Evolutionary conservation across 495 filamentous ascomycete genomes (phyloP).

Genomic region (Mytilinidion resinicola): DNA sequence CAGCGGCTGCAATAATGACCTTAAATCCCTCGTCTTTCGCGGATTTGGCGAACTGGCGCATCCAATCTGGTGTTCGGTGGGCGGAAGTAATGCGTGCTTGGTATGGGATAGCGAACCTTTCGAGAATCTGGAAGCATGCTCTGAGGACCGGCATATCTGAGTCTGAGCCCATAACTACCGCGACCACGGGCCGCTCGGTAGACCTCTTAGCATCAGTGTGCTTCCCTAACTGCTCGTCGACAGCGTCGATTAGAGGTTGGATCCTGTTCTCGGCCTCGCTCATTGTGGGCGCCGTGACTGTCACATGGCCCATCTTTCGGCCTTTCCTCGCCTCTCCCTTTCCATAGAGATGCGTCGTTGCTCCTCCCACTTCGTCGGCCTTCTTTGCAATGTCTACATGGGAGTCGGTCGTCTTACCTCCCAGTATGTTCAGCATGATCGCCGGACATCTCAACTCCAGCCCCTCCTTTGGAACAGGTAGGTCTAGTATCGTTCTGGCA

Average conservation of each 20-base stretch:
- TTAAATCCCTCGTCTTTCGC: slow-evolving; percentile 67
- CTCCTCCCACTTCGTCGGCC: slow-evolving; percentile 56
- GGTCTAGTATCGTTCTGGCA: slow-evolving; percentile 74
- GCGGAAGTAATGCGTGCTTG: slow-evolving; percentile 84
- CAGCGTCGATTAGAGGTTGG: slow-evolving; percentile 35
- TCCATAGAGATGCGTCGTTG: slow-evolving; percentile 80
- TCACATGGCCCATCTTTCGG: slow-evolving; percentile 94
- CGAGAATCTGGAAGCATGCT: slow-evolving; percentile 68
- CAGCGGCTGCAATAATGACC: slow-evolving; percentile 92
- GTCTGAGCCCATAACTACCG: slow-evolving; percentile 92
- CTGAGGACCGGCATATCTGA: slow-evolving; percentile 78
- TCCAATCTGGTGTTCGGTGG: slow-evolving; percentile 79
- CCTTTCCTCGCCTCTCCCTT: slow-evolving; percentile 78
- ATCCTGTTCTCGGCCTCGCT: slow-evolving; percentile 65
- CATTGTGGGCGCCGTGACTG: slow-evolving; percentile 63
- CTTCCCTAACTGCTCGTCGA: slow-evolving; percentile 27
- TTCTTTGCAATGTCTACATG: slow-evolving; percentile 61
- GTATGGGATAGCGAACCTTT: slow-evolving; percentile 67
- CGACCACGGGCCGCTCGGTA: slow-evolving; percentile 53
- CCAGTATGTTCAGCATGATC: slow-evolving; percentile 97
- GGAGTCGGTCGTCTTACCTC: slow-evolving; percentile 61
- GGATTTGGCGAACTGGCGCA: slow-evolving; percentile 66
- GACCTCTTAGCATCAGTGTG: not conserved
- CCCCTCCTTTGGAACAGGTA: slow-evolving; percentile 59
- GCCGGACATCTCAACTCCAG: slow-evolving; percentile 53